Base-by-base conservation (phyloP, 2,329 filamentous ascomycete genomes). In the Fusarium sp. region DNA sequence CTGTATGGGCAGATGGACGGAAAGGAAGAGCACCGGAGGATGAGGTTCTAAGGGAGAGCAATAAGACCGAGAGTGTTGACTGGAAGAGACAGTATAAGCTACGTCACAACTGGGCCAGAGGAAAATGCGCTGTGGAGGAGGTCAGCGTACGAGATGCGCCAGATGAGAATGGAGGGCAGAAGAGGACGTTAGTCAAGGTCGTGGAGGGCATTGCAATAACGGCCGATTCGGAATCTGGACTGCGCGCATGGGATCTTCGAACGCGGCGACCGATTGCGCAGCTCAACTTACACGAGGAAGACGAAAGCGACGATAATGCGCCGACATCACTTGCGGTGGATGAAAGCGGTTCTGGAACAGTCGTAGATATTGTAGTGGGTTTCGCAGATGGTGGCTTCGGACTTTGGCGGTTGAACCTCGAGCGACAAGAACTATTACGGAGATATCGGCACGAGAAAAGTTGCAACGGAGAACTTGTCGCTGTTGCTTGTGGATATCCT, bases 61-160 rank as follows among this genome's bases (percentile, higher is more conserved):
- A 29, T 25, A 37, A 57, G 29, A 51, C 38, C 18, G 64, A 69
- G 51, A 63, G 88, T 12, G 86, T 92, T 27, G 89, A 96, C 78
- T 98, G 95, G 95, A 97, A 97, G 84, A 88, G 89, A 69, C 93
- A 96, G 77, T 98, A 97, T 82, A 94, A 92, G 77, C 85, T 98
- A 55, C 88, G 93, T 49, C 93, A 97, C 79, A 98, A 98, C 82
- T 98, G 96, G 96, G 89, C 93, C 3, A 89, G 87, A 69, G 96
- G 95, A 1, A 91, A 89, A 73, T 97, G 94, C 77, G 92, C 89
- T 41, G 90, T 97, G 18, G 91, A 92, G 39, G 93, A 97, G 80
- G 88, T 98, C 35, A 86, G 90, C 48, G 87, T 94, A 29, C 76
- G 77, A 42, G 76, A 78, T 42, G 58, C 66, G 15, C 83, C 86